Percentiles rank a stretch among this genome's conserved stretches.
Evolutionary conservation across 257 asterid genomes (phyloP).

Genomic region (Apocynum venetum): DNA sequence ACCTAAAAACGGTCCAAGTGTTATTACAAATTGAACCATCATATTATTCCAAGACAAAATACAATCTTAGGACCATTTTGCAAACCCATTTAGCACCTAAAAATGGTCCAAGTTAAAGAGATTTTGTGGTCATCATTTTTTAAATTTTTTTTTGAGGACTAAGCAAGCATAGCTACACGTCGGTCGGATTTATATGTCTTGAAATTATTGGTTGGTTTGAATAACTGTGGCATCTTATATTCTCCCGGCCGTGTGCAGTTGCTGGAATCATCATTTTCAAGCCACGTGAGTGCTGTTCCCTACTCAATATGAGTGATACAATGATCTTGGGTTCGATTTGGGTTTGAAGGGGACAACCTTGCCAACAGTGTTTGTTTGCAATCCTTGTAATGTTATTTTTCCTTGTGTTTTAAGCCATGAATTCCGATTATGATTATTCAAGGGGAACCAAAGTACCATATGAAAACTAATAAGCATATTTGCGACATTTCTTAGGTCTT

Average conservation of each 20-base stretch:
- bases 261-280: constrained; percentile 26
- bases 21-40: too few species aligned
- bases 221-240: background rate
- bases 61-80: constrained; percentile 18
- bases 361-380: constrained; percentile 26
- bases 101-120: too few species aligned
- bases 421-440: constrained; percentile 21
- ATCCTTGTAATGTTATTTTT: constrained; percentile 12
- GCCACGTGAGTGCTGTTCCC: constrained; percentile 46
- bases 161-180: constrained; percentile 22
- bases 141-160: background rate
- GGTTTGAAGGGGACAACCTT: constrained; percentile 25
- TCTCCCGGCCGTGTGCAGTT: constrained; percentile 21
- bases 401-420: constrained; percentile 30
- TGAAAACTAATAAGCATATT: too few species aligned
- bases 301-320: background rate
- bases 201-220: constrained; percentile 5
- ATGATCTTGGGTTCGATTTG: background rate
- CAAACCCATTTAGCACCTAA: too few species aligned
- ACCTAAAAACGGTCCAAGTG: too few species aligned
- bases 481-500: too few species aligned
- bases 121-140: too few species aligned
- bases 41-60: too few species aligned
- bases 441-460: constrained; percentile 17
- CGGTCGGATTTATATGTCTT: constrained; percentile 18